A percentile compares a stretch with the other conserved stretches of the same genome.
Evolutionary conservation across 2,329 filamentous ascomycete species (phyloP).

Genomic region (Biscogniauxia sp.): DNA sequence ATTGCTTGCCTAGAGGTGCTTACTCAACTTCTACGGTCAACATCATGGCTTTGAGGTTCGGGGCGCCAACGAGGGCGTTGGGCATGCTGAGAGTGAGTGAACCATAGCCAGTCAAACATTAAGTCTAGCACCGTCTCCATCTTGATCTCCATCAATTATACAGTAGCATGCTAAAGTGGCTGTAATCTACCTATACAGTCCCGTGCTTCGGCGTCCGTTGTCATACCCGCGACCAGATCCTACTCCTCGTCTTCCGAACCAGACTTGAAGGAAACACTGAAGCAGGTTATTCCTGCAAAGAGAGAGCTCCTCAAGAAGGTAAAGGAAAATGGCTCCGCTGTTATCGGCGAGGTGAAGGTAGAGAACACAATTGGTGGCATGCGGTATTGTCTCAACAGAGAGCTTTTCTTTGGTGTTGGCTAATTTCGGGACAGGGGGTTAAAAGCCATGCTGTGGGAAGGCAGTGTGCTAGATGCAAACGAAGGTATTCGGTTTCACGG

Average conservation of each 20-base stretch:
- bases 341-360: slow-evolving; percentile 88
- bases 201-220: slow-evolving; percentile 27
- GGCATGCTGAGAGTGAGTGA: slow-evolving; percentile 60
- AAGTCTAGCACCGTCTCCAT: neutral
- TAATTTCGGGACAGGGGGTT: slow-evolving; percentile 57
- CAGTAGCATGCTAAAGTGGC: slow-evolving; percentile 1
- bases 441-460: slow-evolving; percentile 99
- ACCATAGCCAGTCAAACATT: neutral
- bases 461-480: slow-evolving; percentile 91
- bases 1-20: neutral
- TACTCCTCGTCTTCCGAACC: slow-evolving; percentile 79
- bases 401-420: slow-evolving; percentile 17
- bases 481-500: slow-evolving; percentile 98
- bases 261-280: slow-evolving; percentile 84
- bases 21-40: slow-evolving; percentile 5
- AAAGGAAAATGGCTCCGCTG: slow-evolving; percentile 79
- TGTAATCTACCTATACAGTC: slow-evolving; percentile 14
- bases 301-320: slow-evolving; percentile 91
- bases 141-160: neutral
- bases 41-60: slow-evolving; percentile 63
- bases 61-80: slow-evolving; percentile 60
- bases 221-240: slow-evolving; percentile 43
- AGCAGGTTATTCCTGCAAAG: slow-evolving; percentile 83
- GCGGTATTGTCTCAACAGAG: slow-evolving; percentile 47
- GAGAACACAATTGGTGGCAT: slow-evolving; percentile 94